Evolutionary conservation across 2,329 filamentous ascomycete genomes (phyloP), one percentile per base, ranked within the genome.

Genomic region (Sclerotinia subarctica): DNA sequence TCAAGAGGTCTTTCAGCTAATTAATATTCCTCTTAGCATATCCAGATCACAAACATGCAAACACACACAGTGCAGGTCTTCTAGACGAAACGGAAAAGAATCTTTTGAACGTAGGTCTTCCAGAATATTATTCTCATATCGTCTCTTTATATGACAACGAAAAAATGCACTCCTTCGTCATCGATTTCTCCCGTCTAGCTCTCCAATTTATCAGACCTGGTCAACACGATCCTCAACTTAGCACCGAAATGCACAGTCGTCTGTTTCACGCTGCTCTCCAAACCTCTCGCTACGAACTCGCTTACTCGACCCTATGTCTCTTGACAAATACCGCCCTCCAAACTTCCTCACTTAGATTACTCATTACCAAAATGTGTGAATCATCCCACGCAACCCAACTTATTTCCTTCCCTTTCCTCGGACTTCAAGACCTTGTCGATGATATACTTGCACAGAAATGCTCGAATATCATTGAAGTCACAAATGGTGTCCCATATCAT

Each of bases 81-180:
- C 83, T 98, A 29, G 88, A 91, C 66, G 87, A 92, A 32, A 87
- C 89, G 2, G 92, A 97, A 72, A 90, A 89, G 83, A 85, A 84
- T 46, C 79, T 87, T 7, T 78, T 90, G 32, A 86, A 93, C 76
- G 86, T 87, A 67, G 95, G 94, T 1, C 83, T 94, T 52, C 86
- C 92, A 6, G 88, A 86, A 71, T 99, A 97, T 80, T 96, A 96
- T 78, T 88, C 90, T 53, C 95, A 99, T 77, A 86, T 98, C 63
- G 86, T 94, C 17, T 84, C 87, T 26, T 83, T 99, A 1, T 98
- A 91, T 76, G 94, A 97, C 77, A 86, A 86, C 73, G 85, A 87
- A 54, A 90, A 89, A 73, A 88, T 90, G 0, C 92, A 91, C 78
- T 90, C 91, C 1, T 91, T 90, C 74, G 92, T 96, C 52, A 86